Evolutionary conservation across 805 yeast genomes (phyloP).

Genomic region (Zygosaccharomyces siamensis): DNA sequence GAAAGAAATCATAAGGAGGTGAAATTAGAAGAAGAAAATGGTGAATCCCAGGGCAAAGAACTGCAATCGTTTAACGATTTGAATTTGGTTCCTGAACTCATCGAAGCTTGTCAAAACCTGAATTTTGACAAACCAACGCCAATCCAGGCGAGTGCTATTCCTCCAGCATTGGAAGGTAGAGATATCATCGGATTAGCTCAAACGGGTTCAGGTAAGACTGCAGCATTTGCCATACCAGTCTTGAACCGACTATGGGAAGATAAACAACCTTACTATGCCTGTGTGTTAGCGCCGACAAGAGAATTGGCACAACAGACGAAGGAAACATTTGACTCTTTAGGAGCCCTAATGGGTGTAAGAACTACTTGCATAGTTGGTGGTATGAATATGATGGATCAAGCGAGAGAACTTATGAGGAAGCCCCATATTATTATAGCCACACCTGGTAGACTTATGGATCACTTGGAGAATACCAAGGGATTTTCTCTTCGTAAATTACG

Average conservation of each 20-base stretch:
- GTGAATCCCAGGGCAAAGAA: constrained; percentile 20
- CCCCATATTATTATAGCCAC: constrained; percentile 96
- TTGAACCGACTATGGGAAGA: constrained; percentile 86
- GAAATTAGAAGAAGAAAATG: constrained; percentile 10
- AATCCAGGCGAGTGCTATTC: constrained; percentile 86
- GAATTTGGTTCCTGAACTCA: constrained; percentile 67
- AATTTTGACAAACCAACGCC: constrained; percentile 85
- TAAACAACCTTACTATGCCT: constrained; percentile 82
- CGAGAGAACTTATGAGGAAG: constrained; percentile 85
- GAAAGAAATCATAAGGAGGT: constrained; percentile 10
- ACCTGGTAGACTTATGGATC: constrained; percentile 92
- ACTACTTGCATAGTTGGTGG: constrained; percentile 92
- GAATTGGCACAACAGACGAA: constrained; percentile 84
- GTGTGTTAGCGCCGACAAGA: constrained; percentile 83
- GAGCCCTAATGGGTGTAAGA: constrained; percentile 87
- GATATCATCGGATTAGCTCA: constrained; percentile 96
- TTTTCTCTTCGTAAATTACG: constrained; percentile 73
- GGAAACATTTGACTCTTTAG: constrained; percentile 92
- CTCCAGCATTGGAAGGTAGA: constrained; percentile 82
- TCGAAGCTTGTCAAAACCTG: constrained; percentile 72
- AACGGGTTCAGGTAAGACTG: constrained; percentile 97
- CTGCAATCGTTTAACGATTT: constrained; percentile 49
- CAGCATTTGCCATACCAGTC: constrained; percentile 96
- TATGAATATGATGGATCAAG: constrained; percentile 97
- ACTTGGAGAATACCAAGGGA: constrained; percentile 87